Conservation (phyloP, 2,329 filamentous ascomycete species). For the Aspergillus vadensis region DNA sequence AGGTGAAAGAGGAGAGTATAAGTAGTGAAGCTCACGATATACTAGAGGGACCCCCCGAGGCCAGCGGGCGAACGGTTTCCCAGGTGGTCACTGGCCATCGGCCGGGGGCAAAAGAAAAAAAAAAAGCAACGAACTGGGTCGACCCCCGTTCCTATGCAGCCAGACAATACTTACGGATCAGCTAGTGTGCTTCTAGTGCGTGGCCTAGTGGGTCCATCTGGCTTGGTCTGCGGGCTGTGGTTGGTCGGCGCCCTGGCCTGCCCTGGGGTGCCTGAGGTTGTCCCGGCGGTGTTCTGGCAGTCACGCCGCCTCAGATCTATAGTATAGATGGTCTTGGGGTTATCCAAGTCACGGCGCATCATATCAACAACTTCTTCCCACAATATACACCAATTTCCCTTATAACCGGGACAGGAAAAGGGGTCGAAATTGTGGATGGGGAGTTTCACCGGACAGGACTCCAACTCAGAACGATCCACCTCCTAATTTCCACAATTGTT, state of each 20-base stretch:
- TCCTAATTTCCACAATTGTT: conserved; percentile 22
- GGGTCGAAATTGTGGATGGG: conserved; percentile 1
- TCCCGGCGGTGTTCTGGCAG: not conserved
- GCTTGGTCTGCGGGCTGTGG: not conserved
- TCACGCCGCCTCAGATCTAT: not conserved
- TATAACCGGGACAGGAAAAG: not conserved
- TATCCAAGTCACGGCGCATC: not conserved
- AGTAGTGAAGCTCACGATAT: conserved; percentile 5
- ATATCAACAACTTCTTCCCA: not conserved
- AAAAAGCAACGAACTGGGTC: not conserved
- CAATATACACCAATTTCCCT: not conserved
- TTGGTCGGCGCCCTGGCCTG: not conserved
- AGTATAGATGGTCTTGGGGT: not conserved
- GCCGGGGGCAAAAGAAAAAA: conserved; percentile 1
- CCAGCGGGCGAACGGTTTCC: conserved; percentile 12
- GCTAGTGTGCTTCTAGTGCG: not conserved
- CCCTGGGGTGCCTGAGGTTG: conserved; percentile 1
- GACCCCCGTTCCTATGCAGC: conserved; percentile 1
- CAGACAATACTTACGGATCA: not conserved
- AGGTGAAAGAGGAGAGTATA: conserved; percentile 20
- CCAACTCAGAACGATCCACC: conserved; percentile 16
- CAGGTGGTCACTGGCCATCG: conserved; percentile 3
- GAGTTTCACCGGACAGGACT: not conserved
- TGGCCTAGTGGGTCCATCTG: not conserved
- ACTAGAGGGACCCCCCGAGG: not conserved